phyloP scores from a whole-genome alignment of 2,329 filamentous ascomycete species.

The Exophiala alcalophila region DNA sequence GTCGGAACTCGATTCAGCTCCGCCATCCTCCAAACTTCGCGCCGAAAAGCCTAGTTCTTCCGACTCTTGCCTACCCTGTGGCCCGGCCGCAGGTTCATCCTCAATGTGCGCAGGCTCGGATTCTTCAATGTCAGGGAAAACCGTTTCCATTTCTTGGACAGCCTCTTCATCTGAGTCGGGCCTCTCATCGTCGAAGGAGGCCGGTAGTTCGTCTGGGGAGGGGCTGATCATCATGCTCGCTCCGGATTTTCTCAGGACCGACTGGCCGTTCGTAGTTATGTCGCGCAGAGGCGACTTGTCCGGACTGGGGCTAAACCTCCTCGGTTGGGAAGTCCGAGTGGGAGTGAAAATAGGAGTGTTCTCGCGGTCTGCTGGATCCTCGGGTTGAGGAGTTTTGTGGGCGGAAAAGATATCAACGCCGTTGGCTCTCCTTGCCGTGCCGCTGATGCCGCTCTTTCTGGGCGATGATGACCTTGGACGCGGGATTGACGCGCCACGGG shows the following conservation, averaged over 20 bases:
- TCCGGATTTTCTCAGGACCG: constrained; percentile 14
- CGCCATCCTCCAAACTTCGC: constrained; percentile 23
- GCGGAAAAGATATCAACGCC: constrained; percentile 24
- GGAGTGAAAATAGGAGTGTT: constrained; percentile 35
- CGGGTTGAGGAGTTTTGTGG: constrained; percentile 9
- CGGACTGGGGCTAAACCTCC: constrained; percentile 12
- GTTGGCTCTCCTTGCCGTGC: constrained; percentile 35
- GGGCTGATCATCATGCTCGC: too few relatives aligned
- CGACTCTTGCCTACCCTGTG: background rate
- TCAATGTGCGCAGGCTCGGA: constrained; percentile 7
- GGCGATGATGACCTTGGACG: constrained; percentile 46
- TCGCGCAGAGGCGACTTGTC: constrained; percentile 20
- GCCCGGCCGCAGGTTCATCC: constrained; percentile 17
- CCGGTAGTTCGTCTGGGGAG: constrained; percentile 1
- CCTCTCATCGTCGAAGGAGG: constrained; percentile 10
- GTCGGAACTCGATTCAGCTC: too few relatives aligned
- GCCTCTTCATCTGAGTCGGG: constrained; percentile 7
- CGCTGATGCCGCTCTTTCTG: constrained; percentile 43
- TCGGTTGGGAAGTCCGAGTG: constrained; percentile 33
- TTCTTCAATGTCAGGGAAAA: background rate
- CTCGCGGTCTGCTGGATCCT: constrained; percentile 28
- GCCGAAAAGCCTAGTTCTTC: constrained; percentile 22
- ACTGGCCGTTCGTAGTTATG: constrained; percentile 16
- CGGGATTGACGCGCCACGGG: constrained; percentile 38
- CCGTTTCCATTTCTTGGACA: constrained; percentile 3